Evolutionary conservation across 352 stramenopile species (phyloP).

Genomic region (Pythium sukuiense): DNA sequence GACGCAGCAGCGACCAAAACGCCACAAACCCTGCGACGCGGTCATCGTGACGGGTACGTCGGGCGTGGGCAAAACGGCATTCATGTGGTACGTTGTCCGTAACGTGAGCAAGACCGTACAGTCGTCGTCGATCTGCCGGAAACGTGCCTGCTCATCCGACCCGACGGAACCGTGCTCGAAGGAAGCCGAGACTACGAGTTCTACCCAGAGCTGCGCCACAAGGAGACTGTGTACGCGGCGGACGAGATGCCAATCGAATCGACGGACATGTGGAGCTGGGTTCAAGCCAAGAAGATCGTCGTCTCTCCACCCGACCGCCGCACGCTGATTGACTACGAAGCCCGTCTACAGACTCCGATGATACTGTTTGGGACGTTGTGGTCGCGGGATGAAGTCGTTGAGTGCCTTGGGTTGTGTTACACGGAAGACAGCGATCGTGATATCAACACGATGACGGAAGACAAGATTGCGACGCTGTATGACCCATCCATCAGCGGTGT

Average conservation of each 20-base stretch:
- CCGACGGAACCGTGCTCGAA: not conserved
- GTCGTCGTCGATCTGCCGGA: not conserved
- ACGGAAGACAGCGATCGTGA: not conserved
- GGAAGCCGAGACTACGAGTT: not conserved
- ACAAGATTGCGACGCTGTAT: not conserved
- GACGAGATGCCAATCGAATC: not conserved
- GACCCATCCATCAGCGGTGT: not conserved
- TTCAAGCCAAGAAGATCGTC: not conserved
- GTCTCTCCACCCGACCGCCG: not conserved
- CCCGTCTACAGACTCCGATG: not conserved
- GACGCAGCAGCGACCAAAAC: no score
- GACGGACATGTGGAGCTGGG: not conserved
- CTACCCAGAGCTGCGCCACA: not conserved
- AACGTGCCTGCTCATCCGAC: not conserved
- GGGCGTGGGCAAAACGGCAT: not conserved
- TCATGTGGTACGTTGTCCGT: not conserved
- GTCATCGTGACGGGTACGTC: not conserved
- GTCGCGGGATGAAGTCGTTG: not conserved
- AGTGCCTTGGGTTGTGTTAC: not conserved
- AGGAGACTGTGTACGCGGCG: not conserved
- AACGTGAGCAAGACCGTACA: not conserved
- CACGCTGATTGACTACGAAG: not conserved
- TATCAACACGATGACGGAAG: not conserved
- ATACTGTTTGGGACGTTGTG: not conserved
- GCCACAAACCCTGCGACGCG: no score